These are phyloP conservation scores for Delonix regia DNA, from an alignment of 306 rosid genomes.

Conservation along the genomic window DNA sequence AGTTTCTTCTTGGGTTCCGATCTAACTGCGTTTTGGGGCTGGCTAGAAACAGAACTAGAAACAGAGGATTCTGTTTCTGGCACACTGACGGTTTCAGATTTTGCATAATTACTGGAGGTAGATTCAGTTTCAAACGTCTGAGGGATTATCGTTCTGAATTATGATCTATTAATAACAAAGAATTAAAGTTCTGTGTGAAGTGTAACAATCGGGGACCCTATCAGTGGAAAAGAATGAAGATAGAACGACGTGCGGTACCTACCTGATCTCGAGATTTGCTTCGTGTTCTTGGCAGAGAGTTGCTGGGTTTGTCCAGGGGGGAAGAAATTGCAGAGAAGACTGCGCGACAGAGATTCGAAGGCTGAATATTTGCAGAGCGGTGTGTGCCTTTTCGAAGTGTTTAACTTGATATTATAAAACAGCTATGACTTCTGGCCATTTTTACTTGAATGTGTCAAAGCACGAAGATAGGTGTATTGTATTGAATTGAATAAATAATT, in stretches of 20 bases:
- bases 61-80: conserved; percentile 37
- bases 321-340: background rate
- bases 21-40: conserved; percentile 34
- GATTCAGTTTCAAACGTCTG: conserved; percentile 33
- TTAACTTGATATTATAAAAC: background rate
- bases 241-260: background rate
- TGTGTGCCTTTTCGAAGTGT: conserved; percentile 1
- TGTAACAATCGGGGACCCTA: background rate
- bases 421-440: background rate
- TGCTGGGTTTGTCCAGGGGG: background rate
- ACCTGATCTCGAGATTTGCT: conserved; percentile 33
- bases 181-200: conserved; percentile 7
- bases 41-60: background rate
- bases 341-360: conserved; percentile 23
- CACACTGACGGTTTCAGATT: conserved; percentile 43
- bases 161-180: background rate
- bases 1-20: conserved; percentile 53
- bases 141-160: conserved; percentile 32
- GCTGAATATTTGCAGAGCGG: conserved; percentile 2
- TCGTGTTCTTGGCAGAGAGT: background rate
- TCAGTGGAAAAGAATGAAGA: conserved; percentile 8
- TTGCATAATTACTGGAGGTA: conserved; percentile 8
- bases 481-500: background rate
- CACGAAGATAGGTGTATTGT: background rate
- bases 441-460: conserved; percentile 1